Evolutionary conservation across 495 filamentous ascomycete genomes (phyloP).

Genomic region (Delitschia confertaspora): DNA sequence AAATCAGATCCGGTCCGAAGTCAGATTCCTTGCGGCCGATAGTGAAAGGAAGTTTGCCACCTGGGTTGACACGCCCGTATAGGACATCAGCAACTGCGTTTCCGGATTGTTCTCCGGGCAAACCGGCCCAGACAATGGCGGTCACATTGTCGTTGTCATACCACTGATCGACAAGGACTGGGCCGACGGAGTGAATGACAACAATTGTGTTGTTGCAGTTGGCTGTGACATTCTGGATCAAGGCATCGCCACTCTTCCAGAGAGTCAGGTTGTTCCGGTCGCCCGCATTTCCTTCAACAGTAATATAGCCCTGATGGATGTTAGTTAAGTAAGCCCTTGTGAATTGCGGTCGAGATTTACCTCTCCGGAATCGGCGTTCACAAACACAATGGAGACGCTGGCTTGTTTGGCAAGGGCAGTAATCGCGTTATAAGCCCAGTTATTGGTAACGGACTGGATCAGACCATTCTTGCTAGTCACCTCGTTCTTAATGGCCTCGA

Average conservation of each 20-base stretch:
- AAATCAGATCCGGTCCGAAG: slow-evolving; percentile 69
- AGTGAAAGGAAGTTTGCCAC: slow-evolving; percentile 81
- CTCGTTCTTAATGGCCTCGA: slow-evolving; percentile 73
- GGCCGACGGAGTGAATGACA: slow-evolving; percentile 76
- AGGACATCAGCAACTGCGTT: slow-evolving; percentile 86
- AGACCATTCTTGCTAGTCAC: slow-evolving; percentile 51
- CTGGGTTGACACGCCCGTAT: slow-evolving; percentile 80
- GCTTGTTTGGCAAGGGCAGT: slow-evolving; percentile 55
- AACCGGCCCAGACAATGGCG: slow-evolving; percentile 85
- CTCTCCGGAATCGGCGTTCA: slow-evolving; percentile 82
- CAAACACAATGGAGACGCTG: slow-evolving; percentile 74
- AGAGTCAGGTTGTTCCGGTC: slow-evolving; percentile 91
- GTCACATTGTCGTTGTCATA: slow-evolving; percentile 85
- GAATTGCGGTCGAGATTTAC: no score
- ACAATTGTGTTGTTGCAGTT: slow-evolving; percentile 87
- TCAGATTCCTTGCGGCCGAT: slow-evolving; percentile 64
- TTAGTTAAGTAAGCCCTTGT: no score
- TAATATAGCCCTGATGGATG: slow-evolving; percentile 76
- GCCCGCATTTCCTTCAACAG: slow-evolving; percentile 73
- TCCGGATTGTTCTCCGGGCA: slow-evolving; percentile 87
- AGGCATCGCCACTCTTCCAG: slow-evolving; percentile 69
- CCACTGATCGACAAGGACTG: slow-evolving; percentile 69
- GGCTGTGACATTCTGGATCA: slow-evolving; percentile 68
- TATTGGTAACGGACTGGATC: slow-evolving; percentile 67
- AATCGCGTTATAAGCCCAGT: slow-evolving; percentile 57